Percentiles rank a stretch among this genome's conserved stretches.
Evolutionary conservation across 441 rosid species (phyloP).

Genomic region (Hypseocharis bilobata): DNA sequence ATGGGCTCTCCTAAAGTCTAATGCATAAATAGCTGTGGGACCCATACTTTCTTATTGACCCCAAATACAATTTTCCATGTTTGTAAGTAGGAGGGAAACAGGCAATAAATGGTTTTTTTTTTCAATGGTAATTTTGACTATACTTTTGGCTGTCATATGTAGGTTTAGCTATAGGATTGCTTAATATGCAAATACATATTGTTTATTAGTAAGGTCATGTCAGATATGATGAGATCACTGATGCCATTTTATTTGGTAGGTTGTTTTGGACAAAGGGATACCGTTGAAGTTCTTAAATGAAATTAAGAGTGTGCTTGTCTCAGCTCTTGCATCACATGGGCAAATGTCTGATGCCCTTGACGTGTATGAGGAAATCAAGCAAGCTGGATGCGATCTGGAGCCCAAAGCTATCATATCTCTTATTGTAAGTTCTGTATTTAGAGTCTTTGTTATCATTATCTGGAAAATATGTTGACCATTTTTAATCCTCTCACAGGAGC

Average conservation of each 20-base stretch:
- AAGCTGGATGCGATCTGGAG: constrained; percentile 36
- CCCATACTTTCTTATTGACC: too few relatives aligned
- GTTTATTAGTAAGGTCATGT: not conserved
- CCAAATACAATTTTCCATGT: too few relatives aligned
- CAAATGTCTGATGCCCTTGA: constrained; percentile 53
- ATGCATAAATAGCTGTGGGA: too few relatives aligned
- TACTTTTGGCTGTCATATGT: not conserved
- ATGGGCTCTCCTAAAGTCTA: too few relatives aligned
- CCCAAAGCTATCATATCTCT: constrained; percentile 57
- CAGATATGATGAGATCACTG: not conserved
- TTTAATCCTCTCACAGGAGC: constrained; percentile 37
- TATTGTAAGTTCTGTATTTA: constrained; percentile 47
- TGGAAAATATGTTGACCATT: constrained; percentile 15
- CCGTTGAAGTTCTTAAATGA: constrained; percentile 39
- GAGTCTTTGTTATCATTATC: constrained; percentile 11
- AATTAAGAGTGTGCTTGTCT: constrained; percentile 59
- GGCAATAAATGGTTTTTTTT: too few relatives aligned
- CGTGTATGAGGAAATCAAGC: constrained; percentile 56
- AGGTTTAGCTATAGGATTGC: not conserved
- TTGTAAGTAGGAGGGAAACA: too few relatives aligned
- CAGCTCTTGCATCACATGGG: constrained; percentile 67
- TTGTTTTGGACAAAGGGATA: constrained; percentile 37
- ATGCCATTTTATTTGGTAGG: constrained; percentile 36
- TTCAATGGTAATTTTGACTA: not conserved
- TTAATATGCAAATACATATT: not conserved